Conservation (phyloP, 257 asterid genomes). For the Oldenlandia corymbosa region DNA sequence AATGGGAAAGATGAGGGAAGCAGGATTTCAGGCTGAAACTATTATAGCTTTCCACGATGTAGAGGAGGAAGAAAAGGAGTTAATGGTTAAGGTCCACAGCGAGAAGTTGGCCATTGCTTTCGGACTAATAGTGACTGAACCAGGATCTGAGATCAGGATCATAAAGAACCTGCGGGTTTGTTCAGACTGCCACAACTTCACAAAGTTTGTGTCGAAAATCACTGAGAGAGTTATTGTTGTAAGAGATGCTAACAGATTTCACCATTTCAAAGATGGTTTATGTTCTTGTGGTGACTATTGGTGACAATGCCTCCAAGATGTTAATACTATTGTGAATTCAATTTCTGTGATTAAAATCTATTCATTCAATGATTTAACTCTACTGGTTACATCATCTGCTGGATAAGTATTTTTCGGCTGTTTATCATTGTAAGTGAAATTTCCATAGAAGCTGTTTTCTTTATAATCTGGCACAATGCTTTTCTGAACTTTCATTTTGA, state of each 20-base stretch:
- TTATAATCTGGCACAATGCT: not conserved
- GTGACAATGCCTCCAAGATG: constrained; percentile 30
- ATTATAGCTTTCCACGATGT: constrained; percentile 75
- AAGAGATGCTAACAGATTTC: constrained; percentile 93
- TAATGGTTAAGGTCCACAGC: constrained; percentile 74
- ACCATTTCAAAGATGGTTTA: constrained; percentile 63
- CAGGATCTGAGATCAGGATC: constrained; percentile 63
- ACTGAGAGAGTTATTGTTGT: constrained; percentile 53
- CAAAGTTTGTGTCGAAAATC: constrained; percentile 66
- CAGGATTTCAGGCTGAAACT: constrained; percentile 68
- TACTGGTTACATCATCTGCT: not conserved
- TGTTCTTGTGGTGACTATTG: constrained; percentile 92
- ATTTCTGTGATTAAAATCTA: not conserved
- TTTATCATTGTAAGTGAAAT: not conserved
- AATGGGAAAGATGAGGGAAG: constrained; percentile 59
- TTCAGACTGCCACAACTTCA: constrained; percentile 83
- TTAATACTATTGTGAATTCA: constrained; percentile 5
- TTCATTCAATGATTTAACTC: not conserved
- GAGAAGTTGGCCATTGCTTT: constrained; percentile 84
- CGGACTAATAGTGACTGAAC: constrained; percentile 62
- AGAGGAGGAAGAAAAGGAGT: constrained; percentile 92
- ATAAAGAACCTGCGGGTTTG: constrained; percentile 89
- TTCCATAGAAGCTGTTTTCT: not conserved
- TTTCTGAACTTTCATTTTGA: not conserved
- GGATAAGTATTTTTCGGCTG: not conserved